Evolutionary conservation across 371 early-diverging fungal species (phyloP), one percentile per base, ranked within the genome.

Genomic region (Mucor piriformis): DNA sequence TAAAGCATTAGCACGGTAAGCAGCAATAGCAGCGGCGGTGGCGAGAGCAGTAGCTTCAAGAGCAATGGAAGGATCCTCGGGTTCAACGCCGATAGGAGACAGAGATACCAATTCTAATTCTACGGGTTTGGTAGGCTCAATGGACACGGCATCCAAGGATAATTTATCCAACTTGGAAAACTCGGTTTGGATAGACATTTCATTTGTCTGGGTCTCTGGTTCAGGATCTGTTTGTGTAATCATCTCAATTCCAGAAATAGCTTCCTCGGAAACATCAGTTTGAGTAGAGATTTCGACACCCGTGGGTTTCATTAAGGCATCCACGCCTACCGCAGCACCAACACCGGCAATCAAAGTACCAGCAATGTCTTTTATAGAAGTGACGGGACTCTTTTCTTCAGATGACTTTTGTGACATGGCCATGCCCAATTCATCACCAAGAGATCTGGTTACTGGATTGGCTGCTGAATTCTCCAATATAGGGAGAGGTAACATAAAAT

Each of bases 351-450:
- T 25, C 24, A 49, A 50, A 40, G 46, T 55, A 43, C 57, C 63
- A 3, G 48, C 49, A 15, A 53, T 50, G 24, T 57, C n/a, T 29
- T 66, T 62, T 3, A 50, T 18, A 2, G 29, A 18, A 34, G 47
- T 50, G 3, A 7, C 46, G 11, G 11, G 11, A 6, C 32, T 29
- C 33, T n/a, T 25, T 15, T 47, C 42, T 38, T 60, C 59, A 20
- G 46, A 10, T n/a, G 49, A 25, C 8, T 21, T 32, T 23, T 43
- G 35, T 12, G 59, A 43, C 44, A 52, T 48, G 47, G 54, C 63
- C 37, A 52, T 34, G 56, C 51, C 49, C 21, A 71, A 42, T 48
- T 76, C 70, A 54, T 73, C 77, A 21, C 65, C 67, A 7, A 77
- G 48, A 32, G 71, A 57, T 23, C 69, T 67, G 21, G 66, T 59